Conservation (phyloP, 1,139 yeast species). For the Yamadazyma triangularis region DNA sequence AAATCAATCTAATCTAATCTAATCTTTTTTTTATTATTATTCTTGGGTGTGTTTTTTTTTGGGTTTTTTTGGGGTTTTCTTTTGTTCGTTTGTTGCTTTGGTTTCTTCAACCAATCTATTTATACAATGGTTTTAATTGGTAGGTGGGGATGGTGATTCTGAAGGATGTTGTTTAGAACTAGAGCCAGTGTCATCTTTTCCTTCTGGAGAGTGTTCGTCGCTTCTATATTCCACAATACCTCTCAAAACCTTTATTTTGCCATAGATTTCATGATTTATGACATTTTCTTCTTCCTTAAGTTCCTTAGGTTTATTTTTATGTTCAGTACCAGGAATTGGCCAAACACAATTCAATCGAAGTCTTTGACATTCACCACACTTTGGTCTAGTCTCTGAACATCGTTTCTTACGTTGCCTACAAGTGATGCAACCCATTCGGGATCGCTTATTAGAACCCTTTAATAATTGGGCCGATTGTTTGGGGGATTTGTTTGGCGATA, state of each 20-base stretch:
- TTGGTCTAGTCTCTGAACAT: constrained; percentile 41
- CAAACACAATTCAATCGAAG: constrained; percentile 43
- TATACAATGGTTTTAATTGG: too few relatives aligned
- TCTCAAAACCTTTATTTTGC: constrained; percentile 55
- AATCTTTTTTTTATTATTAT: too few relatives aligned
- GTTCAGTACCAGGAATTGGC: constrained; percentile 50
- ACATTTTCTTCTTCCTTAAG: constrained; percentile 45
- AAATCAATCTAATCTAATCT: too few relatives aligned
- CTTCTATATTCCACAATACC: constrained; percentile 51
- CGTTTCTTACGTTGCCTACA: constrained; percentile 44
- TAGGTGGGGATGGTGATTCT: too few relatives aligned
- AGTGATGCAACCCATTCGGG: constrained; percentile 45
- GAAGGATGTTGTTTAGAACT: too few relatives aligned
- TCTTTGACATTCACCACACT: constrained; percentile 39
- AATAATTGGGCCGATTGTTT: not conserved
- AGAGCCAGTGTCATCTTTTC: constrained; percentile 1
- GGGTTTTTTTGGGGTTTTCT: too few relatives aligned
- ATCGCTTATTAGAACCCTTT: constrained; percentile 26
- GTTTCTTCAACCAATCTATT: too few relatives aligned
- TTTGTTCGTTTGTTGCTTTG: too few relatives aligned
- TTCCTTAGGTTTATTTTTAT: constrained; percentile 45
- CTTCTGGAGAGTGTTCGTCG: constrained; percentile 9
- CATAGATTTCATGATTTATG: constrained; percentile 49
- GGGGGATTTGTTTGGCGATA: constrained; percentile 1
- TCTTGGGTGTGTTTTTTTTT: too few relatives aligned